Conservation (phyloP, 306 rosid species). For the Phaseolus lunatus region DNA sequence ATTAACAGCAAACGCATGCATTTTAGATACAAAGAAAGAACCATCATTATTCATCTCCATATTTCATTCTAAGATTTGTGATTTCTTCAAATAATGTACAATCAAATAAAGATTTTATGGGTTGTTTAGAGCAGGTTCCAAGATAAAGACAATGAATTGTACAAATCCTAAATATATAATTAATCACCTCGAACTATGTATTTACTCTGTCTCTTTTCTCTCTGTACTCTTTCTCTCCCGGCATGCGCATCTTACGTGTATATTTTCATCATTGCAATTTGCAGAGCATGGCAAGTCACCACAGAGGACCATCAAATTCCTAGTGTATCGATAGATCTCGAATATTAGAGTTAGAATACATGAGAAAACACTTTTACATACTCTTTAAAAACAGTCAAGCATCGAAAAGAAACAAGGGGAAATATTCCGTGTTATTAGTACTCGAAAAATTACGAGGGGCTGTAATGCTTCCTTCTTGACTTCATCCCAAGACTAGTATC, state of each 20-base stretch:
- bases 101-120: not conserved
- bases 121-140: not conserved
- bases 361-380: not conserved
- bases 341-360: not conserved
- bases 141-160: not conserved
- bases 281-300: not conserved
- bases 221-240: not conserved
- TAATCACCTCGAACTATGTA: not conserved
- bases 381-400: not conserved
- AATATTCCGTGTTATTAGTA: too few relatives aligned
- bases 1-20: slow-evolving; percentile 2
- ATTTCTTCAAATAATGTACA: not conserved
- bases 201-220: not conserved
- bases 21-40: not conserved
- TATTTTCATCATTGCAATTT: not conserved
- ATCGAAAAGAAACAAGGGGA: too few relatives aligned
- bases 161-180: not conserved
- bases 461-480: too few relatives aligned
- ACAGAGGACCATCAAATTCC: not conserved
- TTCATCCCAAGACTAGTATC: too few relatives aligned
- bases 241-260: not conserved
- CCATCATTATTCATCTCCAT: not conserved
- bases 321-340: not conserved
- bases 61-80: not conserved
- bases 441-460: too few relatives aligned